Conservation (phyloP, 2,329 filamentous ascomycete species). For the Cladophialophora immunda region DNA sequence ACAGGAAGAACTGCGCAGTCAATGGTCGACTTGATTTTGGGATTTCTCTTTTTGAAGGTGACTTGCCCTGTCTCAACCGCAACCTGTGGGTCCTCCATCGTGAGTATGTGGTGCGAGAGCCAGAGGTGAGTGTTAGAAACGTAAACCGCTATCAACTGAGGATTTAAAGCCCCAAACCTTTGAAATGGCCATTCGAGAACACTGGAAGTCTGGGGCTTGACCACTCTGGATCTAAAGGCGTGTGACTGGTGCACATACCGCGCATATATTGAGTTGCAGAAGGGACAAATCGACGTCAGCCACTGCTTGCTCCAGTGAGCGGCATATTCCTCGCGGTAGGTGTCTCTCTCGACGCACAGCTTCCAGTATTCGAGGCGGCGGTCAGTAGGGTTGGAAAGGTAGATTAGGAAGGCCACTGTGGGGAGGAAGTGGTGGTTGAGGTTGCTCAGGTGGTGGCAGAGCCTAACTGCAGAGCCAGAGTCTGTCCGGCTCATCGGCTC, state of each 20-base stretch:
- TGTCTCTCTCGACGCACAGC: slow-evolving; percentile 48
- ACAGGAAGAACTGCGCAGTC: no score
- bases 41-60: slow-evolving; percentile 83
- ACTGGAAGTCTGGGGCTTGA: no score
- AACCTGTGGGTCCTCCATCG: slow-evolving; percentile 43
- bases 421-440: background rate
- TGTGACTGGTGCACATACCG: no score
- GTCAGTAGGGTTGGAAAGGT: background rate
- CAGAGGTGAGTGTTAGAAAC: background rate
- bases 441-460: no score
- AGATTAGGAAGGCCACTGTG: background rate
- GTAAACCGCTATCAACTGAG: background rate
- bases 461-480: background rate
- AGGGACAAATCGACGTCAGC: no score
- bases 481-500: slow-evolving; percentile 11
- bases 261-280: no score
- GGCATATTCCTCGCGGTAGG: slow-evolving; percentile 56
- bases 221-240: no score
- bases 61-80: slow-evolving; percentile 45
- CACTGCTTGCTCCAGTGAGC: slow-evolving; percentile 58
- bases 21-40: slow-evolving; percentile 78
- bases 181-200: background rate
- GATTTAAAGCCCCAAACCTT: background rate
- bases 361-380: slow-evolving; percentile 45
- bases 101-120: background rate